Conservation (phyloP, 169 alveolate genomes). For the Amoebophrya sp. region DNA sequence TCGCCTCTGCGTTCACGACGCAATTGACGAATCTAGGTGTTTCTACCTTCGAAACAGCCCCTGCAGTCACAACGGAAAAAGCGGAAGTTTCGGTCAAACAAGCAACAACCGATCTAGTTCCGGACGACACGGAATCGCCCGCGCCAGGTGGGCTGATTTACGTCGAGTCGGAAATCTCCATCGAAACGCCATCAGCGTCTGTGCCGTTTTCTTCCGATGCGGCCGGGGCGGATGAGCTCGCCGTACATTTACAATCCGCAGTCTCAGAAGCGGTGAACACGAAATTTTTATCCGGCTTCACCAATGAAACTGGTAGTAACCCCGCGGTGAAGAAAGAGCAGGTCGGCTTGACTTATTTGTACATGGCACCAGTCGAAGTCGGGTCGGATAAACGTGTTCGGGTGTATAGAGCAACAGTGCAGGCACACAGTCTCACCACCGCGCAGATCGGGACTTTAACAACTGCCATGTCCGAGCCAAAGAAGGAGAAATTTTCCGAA, state of each 20-base stretch:
- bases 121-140: background rate
- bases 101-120: background rate
- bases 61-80: background rate
- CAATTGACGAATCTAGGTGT: background rate
- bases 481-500: background rate
- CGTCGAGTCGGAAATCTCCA: background rate
- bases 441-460: no score
- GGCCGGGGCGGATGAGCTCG: background rate
- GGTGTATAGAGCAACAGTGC: background rate
- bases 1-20: background rate
- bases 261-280: background rate
- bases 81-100: background rate
- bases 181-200: background rate
- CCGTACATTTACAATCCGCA: background rate
- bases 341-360: background rate
- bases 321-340: background rate
- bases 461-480: background rate
- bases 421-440: background rate
- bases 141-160: background rate
- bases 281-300: background rate
- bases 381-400: background rate
- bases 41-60: background rate
- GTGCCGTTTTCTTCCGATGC: background rate
- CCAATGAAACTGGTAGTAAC: background rate
- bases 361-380: background rate